phyloP scores from a whole-genome alignment of 148 eudicot genomes.

The Vaccinium myrtillus region DNA sequence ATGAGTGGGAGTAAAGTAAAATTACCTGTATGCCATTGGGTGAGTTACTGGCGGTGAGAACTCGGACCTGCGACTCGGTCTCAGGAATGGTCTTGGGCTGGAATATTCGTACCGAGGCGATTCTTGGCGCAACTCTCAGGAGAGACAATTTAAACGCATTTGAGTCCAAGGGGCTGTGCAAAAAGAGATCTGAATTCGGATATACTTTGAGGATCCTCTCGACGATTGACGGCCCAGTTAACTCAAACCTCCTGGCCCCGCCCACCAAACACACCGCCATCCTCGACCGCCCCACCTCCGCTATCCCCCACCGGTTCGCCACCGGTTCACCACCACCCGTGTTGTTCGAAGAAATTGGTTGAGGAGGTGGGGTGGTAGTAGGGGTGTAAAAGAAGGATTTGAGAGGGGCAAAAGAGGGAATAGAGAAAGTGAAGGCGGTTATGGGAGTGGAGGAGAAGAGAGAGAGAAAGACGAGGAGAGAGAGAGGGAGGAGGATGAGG shows the following conservation, averaged over 20 bases:
- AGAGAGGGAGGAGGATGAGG: constrained; percentile 34
- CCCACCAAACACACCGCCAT: constrained; percentile 91
- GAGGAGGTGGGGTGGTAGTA: neutral
- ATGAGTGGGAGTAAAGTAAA: neutral
- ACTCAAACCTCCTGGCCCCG: constrained; percentile 84
- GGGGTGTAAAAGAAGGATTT: constrained; percentile 13
- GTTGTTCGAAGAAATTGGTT: neutral
- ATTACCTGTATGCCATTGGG: constrained; percentile 95
- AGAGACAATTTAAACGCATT: constrained; percentile 60
- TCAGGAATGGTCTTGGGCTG: constrained; percentile 45
- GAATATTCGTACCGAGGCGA: constrained; percentile 59
- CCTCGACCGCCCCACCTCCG: constrained; percentile 41
- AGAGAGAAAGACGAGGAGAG: constrained; percentile 41
- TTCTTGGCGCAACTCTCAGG: constrained; percentile 45
- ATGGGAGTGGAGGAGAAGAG: constrained; percentile 24
- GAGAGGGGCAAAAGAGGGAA: constrained; percentile 22
- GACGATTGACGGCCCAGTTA: constrained; percentile 85
- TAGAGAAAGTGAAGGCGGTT: constrained; percentile 1
- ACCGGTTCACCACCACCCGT: neutral
- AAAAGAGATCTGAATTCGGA: constrained; percentile 66
- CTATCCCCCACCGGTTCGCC: constrained; percentile 13
- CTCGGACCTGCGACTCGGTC: constrained; percentile 58
- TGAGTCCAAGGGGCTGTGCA: constrained; percentile 69
- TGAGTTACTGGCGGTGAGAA: constrained; percentile 71
- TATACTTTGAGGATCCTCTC: constrained; percentile 44